Conservation (phyloP, 179 eudicot genomes). For the Spinacia oleracea region DNA sequence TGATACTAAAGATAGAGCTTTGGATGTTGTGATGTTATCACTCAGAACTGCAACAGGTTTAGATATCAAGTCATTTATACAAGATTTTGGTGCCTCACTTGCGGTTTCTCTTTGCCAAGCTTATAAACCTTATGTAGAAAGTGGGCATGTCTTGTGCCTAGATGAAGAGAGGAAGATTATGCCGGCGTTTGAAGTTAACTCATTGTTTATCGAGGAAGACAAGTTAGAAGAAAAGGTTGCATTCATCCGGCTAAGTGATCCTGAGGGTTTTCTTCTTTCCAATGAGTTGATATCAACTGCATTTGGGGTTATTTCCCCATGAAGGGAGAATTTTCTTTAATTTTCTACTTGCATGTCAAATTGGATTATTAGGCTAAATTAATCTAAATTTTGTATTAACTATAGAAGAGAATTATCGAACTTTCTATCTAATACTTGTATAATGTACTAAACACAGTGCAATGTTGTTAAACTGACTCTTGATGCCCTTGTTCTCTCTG, state of each 20-base stretch:
- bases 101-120: slow-evolving; percentile 52
- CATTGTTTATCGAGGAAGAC: slow-evolving; percentile 38
- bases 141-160: slow-evolving; percentile 74
- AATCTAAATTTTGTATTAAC: not conserved
- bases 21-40: slow-evolving; percentile 85
- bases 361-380: not conserved
- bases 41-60: slow-evolving; percentile 80
- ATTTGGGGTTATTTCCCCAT: slow-evolving; percentile 61
- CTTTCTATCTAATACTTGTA: not conserved
- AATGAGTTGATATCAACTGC: slow-evolving; percentile 88
- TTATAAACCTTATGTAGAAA: slow-evolving; percentile 60
- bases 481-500: too few species aligned
- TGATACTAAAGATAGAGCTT: slow-evolving; percentile 62
- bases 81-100: slow-evolving; percentile 57
- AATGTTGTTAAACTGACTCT: not conserved
- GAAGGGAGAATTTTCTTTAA: slow-evolving; percentile 3
- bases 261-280: slow-evolving; percentile 89
- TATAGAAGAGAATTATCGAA: not conserved
- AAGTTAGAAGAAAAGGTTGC: slow-evolving; percentile 34
- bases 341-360: not conserved
- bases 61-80: slow-evolving; percentile 56
- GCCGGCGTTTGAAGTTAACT: slow-evolving; percentile 37
- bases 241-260: slow-evolving; percentile 85
- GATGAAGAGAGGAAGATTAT: slow-evolving; percentile 56
- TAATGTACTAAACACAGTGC: not conserved